A percentile compares a stretch with the other conserved stretches of the same genome.
These are phyloP conservation scores for Plasmodium falciparum DNA, from an alignment of 169 alveolate species.

Conservation along the genomic window DNA sequence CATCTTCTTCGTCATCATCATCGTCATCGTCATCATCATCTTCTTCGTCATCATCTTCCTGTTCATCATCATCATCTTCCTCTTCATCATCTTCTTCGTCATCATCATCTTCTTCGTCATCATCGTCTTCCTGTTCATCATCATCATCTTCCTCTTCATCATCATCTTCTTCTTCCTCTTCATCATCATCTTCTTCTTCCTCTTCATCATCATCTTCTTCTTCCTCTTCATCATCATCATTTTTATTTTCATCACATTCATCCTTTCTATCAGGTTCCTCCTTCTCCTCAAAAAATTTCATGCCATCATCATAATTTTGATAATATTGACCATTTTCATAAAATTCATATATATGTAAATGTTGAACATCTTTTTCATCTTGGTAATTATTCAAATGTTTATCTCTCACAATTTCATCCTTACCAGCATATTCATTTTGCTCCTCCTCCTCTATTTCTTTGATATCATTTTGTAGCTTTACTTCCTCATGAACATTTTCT, in stretches of 20 bases:
- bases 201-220: neutral
- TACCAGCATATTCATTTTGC: no score
- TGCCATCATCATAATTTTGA: no score
- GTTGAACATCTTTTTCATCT: no score
- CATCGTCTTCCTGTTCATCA: neutral
- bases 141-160: neutral
- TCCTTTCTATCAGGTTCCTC: neutral
- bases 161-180: neutral
- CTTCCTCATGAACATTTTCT: neutral
- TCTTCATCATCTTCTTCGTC: neutral
- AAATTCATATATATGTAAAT: no score
- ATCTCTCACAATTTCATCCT: no score
- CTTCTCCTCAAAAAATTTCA: no score
- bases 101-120: neutral
- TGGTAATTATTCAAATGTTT: no score
- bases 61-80: neutral
- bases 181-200: neutral
- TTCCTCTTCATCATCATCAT: neutral
- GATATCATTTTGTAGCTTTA: neutral
- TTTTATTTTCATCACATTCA: neutral
- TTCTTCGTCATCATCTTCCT: neutral
- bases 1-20: neutral
- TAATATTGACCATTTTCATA: no score
- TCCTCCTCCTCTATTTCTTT: neutral
- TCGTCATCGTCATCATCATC: neutral